These are phyloP conservation scores for Trifolium pratense DNA, from an alignment of 306 rosid species.

Conservation along the genomic window DNA sequence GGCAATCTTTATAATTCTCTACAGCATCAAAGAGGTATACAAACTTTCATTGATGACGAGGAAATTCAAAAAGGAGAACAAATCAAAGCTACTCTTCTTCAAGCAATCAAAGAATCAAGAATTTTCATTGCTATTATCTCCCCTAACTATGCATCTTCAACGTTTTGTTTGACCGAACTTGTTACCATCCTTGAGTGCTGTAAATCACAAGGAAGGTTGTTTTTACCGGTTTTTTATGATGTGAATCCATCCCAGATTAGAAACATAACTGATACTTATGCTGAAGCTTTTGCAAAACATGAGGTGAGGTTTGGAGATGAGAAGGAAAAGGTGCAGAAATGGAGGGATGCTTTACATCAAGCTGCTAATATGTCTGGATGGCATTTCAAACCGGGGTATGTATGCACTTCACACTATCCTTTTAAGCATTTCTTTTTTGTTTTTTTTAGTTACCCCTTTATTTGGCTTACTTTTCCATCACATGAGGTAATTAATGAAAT, in stretches of 20 bases:
- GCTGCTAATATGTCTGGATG: slow-evolving; percentile 12
- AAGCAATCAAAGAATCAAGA: neutral
- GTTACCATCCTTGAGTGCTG: neutral
- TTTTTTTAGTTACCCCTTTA: neutral
- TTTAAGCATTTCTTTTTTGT: neutral
- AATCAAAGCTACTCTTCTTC: slow-evolving; percentile 3
- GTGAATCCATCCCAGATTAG: slow-evolving; percentile 2
- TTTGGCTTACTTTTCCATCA: too few species aligned
- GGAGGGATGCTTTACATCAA: slow-evolving; percentile 4
- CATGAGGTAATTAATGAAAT: too few species aligned
- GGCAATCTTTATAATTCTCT: neutral
- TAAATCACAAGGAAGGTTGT: neutral
- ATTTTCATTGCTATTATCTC: slow-evolving; percentile 9
- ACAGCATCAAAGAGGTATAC: neutral
- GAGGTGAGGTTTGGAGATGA: neutral
- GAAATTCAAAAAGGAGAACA: neutral
- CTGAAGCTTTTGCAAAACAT: neutral
- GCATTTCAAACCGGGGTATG: slow-evolving; percentile 12
- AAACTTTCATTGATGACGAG: slow-evolving; percentile 9
- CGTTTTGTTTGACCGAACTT: neutral
- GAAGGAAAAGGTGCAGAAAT: neutral
- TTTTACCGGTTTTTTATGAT: neutral
- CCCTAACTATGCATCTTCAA: neutral
- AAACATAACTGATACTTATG: neutral
- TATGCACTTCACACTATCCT: neutral